Percentiles rank a stretch among this genome's conserved stretches.
These are phyloP conservation scores for Talaromyces trachyspermus DNA, from an alignment of 495 filamentous ascomycete species.

Conservation along the genomic window DNA sequence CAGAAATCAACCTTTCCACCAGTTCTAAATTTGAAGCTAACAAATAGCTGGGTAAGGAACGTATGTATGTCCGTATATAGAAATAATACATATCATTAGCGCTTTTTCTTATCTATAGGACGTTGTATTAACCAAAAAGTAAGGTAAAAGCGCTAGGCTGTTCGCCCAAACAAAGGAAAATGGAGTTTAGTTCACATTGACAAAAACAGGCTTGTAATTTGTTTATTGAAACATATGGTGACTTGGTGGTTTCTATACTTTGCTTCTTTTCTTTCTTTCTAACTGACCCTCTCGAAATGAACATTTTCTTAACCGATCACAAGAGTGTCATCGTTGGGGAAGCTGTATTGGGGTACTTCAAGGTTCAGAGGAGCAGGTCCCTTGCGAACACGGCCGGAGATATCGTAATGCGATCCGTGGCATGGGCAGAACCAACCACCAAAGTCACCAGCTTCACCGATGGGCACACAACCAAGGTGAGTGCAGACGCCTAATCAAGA, in stretches of 20 bases:
- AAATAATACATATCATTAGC: constrained; percentile 6
- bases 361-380: constrained; percentile 95
- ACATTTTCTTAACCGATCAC: constrained; percentile 85
- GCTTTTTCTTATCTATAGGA: constrained; percentile 6
- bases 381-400: constrained; percentile 92
- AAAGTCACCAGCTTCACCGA: constrained; percentile 96
- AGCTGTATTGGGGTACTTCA: constrained; percentile 85
- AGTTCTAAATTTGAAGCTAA: no score
- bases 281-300: no score
- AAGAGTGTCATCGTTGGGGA: constrained; percentile 70
- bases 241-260: constrained; percentile 4
- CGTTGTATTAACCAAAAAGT: background rate
- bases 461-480: constrained; percentile 96
- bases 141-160: background rate
- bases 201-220: background rate
- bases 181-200: background rate
- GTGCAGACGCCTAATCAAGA: constrained; percentile 80
- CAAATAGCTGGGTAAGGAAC: no score
- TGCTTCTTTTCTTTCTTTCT: background rate
- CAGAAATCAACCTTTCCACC: no score
- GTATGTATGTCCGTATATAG: constrained; percentile 1
- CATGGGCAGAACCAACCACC: constrained; percentile 99
- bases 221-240: constrained; percentile 8
- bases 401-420: constrained; percentile 99
- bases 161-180: background rate